Percentiles rank a stretch among this genome's conserved stretches.
Conservation (phyloP, 176 grass and related monocot genomes). For the Ananas comosus region DNA sequence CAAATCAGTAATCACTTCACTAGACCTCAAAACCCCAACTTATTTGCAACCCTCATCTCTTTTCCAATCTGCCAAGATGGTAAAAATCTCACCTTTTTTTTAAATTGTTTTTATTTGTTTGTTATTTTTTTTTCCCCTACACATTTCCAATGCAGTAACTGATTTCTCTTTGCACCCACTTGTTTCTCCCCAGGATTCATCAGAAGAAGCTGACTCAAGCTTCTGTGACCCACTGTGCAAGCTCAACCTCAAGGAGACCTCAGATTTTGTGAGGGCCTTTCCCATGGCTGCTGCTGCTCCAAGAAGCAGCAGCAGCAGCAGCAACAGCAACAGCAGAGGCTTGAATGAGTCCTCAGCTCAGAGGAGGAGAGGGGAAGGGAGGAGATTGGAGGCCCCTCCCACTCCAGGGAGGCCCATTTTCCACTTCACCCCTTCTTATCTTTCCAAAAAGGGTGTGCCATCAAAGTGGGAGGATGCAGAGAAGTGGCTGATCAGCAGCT, state of each 20-base stretch:
- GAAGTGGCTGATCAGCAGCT: conserved; percentile 66
- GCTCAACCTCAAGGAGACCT: conserved; percentile 45
- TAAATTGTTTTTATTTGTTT: neutral
- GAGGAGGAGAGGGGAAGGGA: conserved; percentile 29
- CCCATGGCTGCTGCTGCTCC: conserved; percentile 34
- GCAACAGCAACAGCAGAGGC: conserved; percentile 16
- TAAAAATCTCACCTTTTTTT: conserved; percentile 10
- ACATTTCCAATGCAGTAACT: neutral
- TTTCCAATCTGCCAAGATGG: conserved; percentile 28
- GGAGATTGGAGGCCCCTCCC: conserved; percentile 24
- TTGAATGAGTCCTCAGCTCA: conserved; percentile 36
- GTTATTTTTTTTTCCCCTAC: neutral
- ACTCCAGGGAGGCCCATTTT: conserved; percentile 42
- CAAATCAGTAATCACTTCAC: conserved; percentile 14
- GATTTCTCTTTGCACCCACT: neutral
- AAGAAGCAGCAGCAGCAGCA: conserved; percentile 38
- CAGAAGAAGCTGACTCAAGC: conserved; percentile 15
- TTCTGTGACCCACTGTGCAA: conserved; percentile 41
- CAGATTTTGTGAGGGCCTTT: conserved; percentile 52
- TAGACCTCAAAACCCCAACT: neutral
- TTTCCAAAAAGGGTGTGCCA: conserved; percentile 43
- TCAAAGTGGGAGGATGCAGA: conserved; percentile 99
- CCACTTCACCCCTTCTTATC: conserved; percentile 43
- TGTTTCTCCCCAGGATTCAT: conserved; percentile 35
- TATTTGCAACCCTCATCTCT: conserved; percentile 27